Evolutionary conservation across 2,329 filamentous ascomycete genomes (phyloP), one percentile per base, ranked within the genome.

Genomic region (Endothia cerciana): DNA sequence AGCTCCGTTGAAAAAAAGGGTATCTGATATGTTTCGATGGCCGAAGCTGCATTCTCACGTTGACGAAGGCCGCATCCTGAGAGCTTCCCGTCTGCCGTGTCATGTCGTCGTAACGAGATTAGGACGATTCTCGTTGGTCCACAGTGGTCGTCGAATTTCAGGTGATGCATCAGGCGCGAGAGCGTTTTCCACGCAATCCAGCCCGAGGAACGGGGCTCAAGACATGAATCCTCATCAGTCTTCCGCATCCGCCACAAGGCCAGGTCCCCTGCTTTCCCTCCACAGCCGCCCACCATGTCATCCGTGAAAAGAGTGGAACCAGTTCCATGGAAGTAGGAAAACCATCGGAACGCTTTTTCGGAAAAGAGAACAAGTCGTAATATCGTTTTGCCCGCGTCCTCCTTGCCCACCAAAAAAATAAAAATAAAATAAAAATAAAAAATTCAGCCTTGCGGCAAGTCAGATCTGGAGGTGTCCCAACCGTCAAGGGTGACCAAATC

Each of bases 401-500:
- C 70, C 74, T 72, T 72, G 76, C 79, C 78, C 77, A 78, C 79
- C 77, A 77, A 80, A 77, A 79, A 77, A 78, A 77, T 10, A 11
- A 47, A 22, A 45, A 45, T n/a, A 22, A 77, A 80, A 77, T 78
- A 77, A 78, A 77, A 33, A 17, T n/a, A 77, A 80, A 77, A 79
- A 78, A 78, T 77, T 79, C 77, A 85, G 85, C 85, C 84, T 88
- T 81, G 85, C 84, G 84, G 85, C 84, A 85, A 84, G 81, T 82
- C 81, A 86, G 81, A 85, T 87, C 85, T 87, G 84, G 79, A 79
- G 78, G 78, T 74, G 73, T 76, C 78, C 81, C 77, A 75, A 75
- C 75, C 77, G 75, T 77, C 74, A 76, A 78, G 78, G 79, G 77
- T 78, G 79, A 79, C 81, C 81, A 81, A 83, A 83, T 81, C 78